Evolutionary conservation across 257 asterid genomes (phyloP).

Genomic region (Salvia hispanica): DNA sequence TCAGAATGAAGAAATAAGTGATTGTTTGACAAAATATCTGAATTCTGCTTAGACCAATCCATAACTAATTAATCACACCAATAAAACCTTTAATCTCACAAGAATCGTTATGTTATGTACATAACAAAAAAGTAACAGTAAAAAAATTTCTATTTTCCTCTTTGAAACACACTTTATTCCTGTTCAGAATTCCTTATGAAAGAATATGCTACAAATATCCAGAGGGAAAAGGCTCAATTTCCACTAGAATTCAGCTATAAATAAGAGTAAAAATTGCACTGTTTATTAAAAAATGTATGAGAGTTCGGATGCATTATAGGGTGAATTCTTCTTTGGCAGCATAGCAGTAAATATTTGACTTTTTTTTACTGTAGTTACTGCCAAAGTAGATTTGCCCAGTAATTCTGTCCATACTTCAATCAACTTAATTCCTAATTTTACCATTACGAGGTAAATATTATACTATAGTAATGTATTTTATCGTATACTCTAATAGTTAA

Average conservation of each 20-base stretch:
- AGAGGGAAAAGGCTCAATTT: background rate
- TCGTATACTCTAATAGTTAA: too few species aligned
- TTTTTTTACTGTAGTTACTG: background rate
- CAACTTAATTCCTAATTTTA: background rate
- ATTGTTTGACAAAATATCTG: too few species aligned
- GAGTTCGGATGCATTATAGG: constrained; percentile 21
- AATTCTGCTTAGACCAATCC: too few species aligned
- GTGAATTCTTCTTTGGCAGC: constrained; percentile 20
- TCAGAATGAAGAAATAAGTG: too few species aligned
- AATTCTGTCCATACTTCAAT: background rate
- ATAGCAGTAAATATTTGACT: background rate
- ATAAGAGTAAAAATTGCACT: background rate
- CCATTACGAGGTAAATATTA: background rate
- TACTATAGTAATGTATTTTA: too few species aligned
- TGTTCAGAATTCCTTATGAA: background rate
- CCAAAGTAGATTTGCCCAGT: constrained; percentile 28
- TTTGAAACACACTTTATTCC: background rate
- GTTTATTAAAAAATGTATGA: background rate
- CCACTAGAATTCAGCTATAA: background rate
- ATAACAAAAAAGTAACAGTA: background rate
- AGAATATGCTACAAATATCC: constrained; percentile 23
- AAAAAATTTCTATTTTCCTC: background rate
- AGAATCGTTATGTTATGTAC: too few species aligned
- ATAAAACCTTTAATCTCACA: too few species aligned
- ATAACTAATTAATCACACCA: too few species aligned